Evolutionary conservation across 2,329 filamentous ascomycete genomes (phyloP), one percentile per base, ranked within the genome.

Genomic region (Fusarium verrucosum): DNA sequence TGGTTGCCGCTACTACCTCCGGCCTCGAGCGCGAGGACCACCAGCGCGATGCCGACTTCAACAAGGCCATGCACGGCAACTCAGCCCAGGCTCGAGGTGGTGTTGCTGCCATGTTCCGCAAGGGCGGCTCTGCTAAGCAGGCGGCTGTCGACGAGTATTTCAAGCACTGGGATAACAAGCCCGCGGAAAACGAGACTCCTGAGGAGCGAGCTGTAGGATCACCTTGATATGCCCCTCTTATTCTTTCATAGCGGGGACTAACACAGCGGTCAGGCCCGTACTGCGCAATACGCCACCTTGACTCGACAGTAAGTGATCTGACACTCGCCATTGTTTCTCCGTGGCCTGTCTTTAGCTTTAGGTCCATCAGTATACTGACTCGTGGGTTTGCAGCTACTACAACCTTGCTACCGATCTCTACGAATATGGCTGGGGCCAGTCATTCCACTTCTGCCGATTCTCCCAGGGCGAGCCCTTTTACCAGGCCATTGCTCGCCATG

Each of bases 371-470:
- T 23, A 17, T 43, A 28, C 69, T 75, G 57, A 74, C 71, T 38
- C 33, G 19, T 8, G 36, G 20, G 28, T 32, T 44, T 13, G 14
- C 69, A 93, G 90, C 78, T 97, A 97, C 85, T 97, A 97, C 83
- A 96, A 97, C 81, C 87, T 97, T 44, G 93, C 92, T n/a, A 97
- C 94, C 70, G 94, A 97, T 75, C 80, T 97, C 46, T 97, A 97
- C 83, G 95, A 98, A 83, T 95, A 97, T 72, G 95, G 94, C 72
- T 99, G 95, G 94, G 92, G 92, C 62, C 89, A 93, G 74, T 94
- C 90, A 45, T 99, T 99, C 86, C 94, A 99, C 81, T 98, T 99
- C 85, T 96, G 92, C 82, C 92, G 94, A 65, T 97, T 94, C 80
- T 91, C 92, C 52, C 82, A 89, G 70, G 90, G 91, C 75, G 95